Evolutionary conservation across 768 basidiomycete species (phyloP), one percentile per base, ranked within the genome.

Genomic region (Daedaleopsis nitida): DNA sequence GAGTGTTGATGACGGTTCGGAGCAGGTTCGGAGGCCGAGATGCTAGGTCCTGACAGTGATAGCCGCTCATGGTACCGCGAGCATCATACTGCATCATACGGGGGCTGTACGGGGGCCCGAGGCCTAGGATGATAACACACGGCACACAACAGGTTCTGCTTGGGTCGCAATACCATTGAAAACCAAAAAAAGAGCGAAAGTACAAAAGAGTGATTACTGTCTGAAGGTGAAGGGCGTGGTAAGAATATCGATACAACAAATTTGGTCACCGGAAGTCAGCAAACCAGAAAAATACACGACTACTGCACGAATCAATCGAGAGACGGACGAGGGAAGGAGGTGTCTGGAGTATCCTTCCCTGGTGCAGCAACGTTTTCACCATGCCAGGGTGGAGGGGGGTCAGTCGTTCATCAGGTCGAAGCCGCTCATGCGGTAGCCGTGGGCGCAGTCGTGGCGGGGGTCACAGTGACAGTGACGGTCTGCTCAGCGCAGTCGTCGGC

Each of bases 391-490:
- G 34, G 49, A 14, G 27, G 27, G 27, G n/a, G 21, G 17, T 23
- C 45, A 19, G 45, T 47, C 45, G 17, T 49, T 49, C 19, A 49
- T 45, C 44, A 45, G 4, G 23, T 45, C 50, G 27, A 34, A 4
- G 7, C 12, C 2, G n/a, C 12, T 24, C 21, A 50, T 32, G 27
- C 27, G 27, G 24, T n/a, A n/a, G n/a, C n/a, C n/a, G n/a, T n/a
- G n/a, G n/a, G n/a, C n/a, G 62, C 62, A 24, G 62, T 64, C 13
- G 62, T 17, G 13, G 54, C 19, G n/a, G 62, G 50, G 13, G 58
- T 59, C 13, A 64, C 55, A n/a, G 62, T 64, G 16, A 64, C 62
- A 0, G 58, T 59, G 1, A 64, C 62, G 3, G 62, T 64, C 7
- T 54, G 56, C 35, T 49, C 58, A 17, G 53, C 48, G 34, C 44